Evolutionary conservation across 1,284 basidiomycete genomes (phyloP).

Genomic region (Boletus sp.): DNA sequence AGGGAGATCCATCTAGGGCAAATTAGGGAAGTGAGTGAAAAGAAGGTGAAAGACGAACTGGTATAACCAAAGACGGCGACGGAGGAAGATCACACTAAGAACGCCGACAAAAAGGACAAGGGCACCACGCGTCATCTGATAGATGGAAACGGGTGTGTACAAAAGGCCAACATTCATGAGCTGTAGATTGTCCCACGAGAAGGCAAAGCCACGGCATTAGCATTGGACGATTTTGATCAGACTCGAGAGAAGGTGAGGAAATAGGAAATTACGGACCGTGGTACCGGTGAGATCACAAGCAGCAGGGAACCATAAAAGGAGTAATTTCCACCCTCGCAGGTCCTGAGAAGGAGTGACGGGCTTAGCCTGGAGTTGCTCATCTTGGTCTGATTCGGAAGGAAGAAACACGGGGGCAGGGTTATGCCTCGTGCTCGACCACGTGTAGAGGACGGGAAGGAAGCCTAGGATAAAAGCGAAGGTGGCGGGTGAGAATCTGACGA

Average conservation of each 20-base stretch:
- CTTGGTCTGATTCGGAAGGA: constrained; percentile 48
- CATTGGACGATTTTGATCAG: constrained; percentile 13
- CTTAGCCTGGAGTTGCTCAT: constrained; percentile 41
- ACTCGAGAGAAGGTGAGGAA: constrained; percentile 6
- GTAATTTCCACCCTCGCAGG: constrained; percentile 65
- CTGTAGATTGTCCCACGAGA: constrained; percentile 38
- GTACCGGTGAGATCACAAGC: constrained; percentile 85
- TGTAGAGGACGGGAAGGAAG: constrained; percentile 79
- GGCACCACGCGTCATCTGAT: constrained; percentile 97
- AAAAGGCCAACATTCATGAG: constrained; percentile 95
- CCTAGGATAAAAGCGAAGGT: constrained; percentile 45
- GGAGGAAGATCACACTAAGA: constrained; percentile 90
- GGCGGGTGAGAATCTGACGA: constrained; percentile 26
- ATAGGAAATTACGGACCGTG: constrained; percentile 55
- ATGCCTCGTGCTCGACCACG: constrained; percentile 53
- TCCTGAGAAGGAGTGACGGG: constrained; percentile 36
- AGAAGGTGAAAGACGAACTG: constrained; percentile 51
- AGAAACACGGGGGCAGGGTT: constrained; percentile 54
- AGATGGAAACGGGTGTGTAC: constrained; percentile 96
- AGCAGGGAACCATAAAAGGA: constrained; percentile 86
- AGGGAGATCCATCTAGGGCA: constrained; percentile 82
- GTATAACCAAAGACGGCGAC: constrained; percentile 75
- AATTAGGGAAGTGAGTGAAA: constrained; percentile 5
- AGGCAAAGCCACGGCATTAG: constrained; percentile 19
- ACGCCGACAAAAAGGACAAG: constrained; percentile 96